phyloP scores from a whole-genome alignment of 1,139 yeast species.

The Hanseniaspora sp. region DNA sequence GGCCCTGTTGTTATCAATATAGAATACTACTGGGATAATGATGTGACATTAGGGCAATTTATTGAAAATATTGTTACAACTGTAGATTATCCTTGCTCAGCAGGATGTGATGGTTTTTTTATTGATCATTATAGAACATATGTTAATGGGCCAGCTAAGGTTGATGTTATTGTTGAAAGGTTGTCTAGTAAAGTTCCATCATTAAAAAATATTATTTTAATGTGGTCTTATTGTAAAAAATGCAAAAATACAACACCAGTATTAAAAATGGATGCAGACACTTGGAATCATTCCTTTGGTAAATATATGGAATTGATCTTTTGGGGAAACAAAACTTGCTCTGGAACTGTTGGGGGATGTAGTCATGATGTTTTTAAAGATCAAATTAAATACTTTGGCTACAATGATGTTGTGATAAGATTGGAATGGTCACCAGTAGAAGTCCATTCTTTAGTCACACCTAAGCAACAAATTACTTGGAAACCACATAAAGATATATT shows the following conservation, averaged over 20 bases:
- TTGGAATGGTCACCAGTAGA: constrained; percentile 70
- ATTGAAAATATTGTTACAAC: constrained; percentile 72
- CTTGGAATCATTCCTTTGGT: constrained; percentile 88
- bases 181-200: constrained; percentile 48
- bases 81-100: constrained; percentile 57
- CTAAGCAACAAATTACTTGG: constrained; percentile 62
- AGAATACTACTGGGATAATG: constrained; percentile 85
- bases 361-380: constrained; percentile 68
- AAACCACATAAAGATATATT: constrained; percentile 60
- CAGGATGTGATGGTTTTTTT: constrained; percentile 64
- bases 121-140: constrained; percentile 75
- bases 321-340: constrained; percentile 41
- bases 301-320: constrained; percentile 79
- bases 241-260: constrained; percentile 73
- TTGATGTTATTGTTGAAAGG: constrained; percentile 64
- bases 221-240: constrained; percentile 85
- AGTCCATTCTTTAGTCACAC: constrained; percentile 65
- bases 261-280: constrained; percentile 72
- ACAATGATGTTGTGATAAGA: constrained; percentile 65
- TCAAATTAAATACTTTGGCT: constrained; percentile 75
- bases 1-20: constrained; percentile 79
- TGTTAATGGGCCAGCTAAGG: constrained; percentile 77
- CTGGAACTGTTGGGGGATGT: constrained; percentile 33
- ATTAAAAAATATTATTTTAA: constrained; percentile 55
- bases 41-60: constrained; percentile 78